Evolutionary conservation across 2,329 filamentous ascomycete genomes (phyloP), one percentile per base, ranked within the genome.

Genomic region (Fusarium graminum): DNA sequence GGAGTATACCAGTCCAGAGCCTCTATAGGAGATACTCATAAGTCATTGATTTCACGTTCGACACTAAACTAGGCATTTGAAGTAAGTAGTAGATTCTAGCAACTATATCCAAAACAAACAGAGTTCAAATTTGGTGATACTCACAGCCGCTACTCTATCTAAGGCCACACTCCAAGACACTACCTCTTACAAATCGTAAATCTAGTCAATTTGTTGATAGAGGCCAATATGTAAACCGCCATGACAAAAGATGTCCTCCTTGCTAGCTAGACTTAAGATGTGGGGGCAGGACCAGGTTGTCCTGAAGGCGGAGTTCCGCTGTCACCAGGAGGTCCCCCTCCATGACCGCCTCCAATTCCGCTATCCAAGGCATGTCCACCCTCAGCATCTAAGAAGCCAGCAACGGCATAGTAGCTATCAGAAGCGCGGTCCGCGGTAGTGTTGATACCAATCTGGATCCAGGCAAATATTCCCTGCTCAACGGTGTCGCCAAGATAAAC

Each of bases 371-470:
- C 53, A 25, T 59, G 56, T 3, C 56, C 56, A 19, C 56, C 56
- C 4, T 59, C 16, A 4, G 10, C 22, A 0, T 49, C 56, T 17
- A 59, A n/a, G 7, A 32, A 59, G 38, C 56, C 56, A 28, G 56
- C 52, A 38, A 59, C 56, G 4, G 16, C 42, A 7, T 59, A 59
- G 4, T 59, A 58, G 1, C 58, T 42, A 4, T 58, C 42, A 0
- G 43, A 59, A 17, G 14, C 16, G 4, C 51, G 13, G 44, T 59
- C 38, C 0, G 17, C 53, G 7, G 53, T 59, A 2, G 39, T 13
- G 10, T 34, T 59, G n/a, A 59, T 59, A 3, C 56, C 53, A 1
- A 59, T 59, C 7, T 59, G 53, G 0, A 59, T 59, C 53, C 56
- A 59, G 2, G 56, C 53, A 34, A 59, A 59, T 6, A 59, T 51